Evolutionary conservation across 2,329 filamentous ascomycete species (phyloP), one percentile per base, ranked within the genome.

Genomic region (Hypocreales sp.): DNA sequence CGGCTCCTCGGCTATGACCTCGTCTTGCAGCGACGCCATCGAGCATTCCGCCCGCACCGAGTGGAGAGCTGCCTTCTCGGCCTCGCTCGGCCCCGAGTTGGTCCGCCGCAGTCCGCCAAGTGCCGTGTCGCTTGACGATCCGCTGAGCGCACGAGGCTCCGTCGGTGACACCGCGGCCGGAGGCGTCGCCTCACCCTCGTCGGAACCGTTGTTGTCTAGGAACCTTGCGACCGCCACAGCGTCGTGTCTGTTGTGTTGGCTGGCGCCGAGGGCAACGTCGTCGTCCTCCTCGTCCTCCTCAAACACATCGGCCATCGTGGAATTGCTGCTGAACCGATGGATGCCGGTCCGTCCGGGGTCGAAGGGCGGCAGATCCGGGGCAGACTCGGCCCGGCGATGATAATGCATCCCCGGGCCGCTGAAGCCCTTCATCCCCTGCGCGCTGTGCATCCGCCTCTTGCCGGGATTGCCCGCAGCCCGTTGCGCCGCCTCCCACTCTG

Each of bases 261-360:
- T 44, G 15, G 46, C 45, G 28, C 47, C 42, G 29, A 53, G 31
- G 39, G 53, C 37, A 55, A 54, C 64, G 3, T 60, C 57, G 2
- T 62, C 56, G 4, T 69, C 64, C 40, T 81, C 76, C 36, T 84
- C 80, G 16, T 86, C 80, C 40, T 87, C 81, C 44, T 90, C 81
- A 36, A 87, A 90, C 1, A 90, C 81, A 45, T 87, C 81, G 0
- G 76, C 79, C 79, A 90, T 86, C 1, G 76, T 76, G 0, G 76
- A 73, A 37, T 68, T 71, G 46, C 72, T 78, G 21, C 65, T 67
- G 27, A 74, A 73, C 11, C 71, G 63, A 31, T 68, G 64, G 28
- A 76, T 67, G 16, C 61, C 61, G n/a, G 67, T 57, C 15, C 64
- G 54, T 22, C 57, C 59, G 33, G 56, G 54, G 30, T 86, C 79